These are phyloP conservation scores for Acanthamoeba sp. DNA, from an alignment of 208 protist species.

Conservation along the genomic window DNA sequence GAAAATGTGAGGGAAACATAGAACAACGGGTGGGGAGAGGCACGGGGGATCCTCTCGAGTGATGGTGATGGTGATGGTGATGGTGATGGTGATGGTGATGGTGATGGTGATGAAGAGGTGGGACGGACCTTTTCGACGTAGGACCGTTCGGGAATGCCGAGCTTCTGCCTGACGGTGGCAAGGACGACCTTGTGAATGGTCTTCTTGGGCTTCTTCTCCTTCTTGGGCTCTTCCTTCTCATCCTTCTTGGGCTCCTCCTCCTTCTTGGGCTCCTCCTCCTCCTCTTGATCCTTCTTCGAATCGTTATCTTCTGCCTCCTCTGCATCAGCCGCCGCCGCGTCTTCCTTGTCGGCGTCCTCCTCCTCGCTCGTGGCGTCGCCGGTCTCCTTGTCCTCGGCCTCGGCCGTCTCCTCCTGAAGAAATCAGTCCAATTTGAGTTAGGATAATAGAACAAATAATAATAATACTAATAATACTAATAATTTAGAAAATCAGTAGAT, in stretches of 20 bases:
- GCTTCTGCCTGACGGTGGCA: neutral
- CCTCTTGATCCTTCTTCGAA: neutral
- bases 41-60: no score
- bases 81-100: no score
- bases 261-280: constrained; percentile 21
- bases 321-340: neutral
- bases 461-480: no score
- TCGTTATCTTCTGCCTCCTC: neutral
- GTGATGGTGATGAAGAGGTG: no score
- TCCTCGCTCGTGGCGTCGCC: neutral
- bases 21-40: no score
- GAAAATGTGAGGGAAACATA: neutral
- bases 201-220: constrained; percentile 50
- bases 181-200: constrained; percentile 23
- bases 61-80: no score
- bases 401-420: neutral
- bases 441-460: neutral
- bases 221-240: neutral
- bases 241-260: neutral
- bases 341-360: constrained; percentile 16
- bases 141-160: neutral
- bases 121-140: neutral
- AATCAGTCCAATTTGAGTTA: neutral
- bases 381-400: neutral
- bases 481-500: neutral